Evolutionary conservation across 73 alveolate genomes (phyloP).

Genomic region (Paramecium bursaria): DNA sequence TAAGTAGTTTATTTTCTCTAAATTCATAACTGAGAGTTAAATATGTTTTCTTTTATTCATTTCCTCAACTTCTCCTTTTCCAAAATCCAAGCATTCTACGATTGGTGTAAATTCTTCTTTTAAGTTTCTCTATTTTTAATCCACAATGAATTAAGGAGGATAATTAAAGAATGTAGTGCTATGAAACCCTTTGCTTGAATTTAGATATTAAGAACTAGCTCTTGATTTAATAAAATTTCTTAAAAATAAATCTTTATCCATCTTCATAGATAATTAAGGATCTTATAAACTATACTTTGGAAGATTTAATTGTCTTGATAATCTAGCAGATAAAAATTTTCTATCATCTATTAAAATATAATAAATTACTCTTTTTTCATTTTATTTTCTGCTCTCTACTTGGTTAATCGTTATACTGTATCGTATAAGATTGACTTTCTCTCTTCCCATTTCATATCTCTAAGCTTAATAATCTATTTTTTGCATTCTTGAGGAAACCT

Average conservation of each 20-base stretch:
- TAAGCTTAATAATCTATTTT: neutral
- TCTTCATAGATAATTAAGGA: neutral
- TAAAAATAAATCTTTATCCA: neutral
- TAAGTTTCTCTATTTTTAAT: neutral
- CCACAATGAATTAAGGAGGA: constrained; percentile 8
- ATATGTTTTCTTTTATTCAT: constrained; percentile 15
- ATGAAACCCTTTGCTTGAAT: constrained; percentile 12
- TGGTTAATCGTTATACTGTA: neutral
- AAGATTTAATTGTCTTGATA: constrained; percentile 1
- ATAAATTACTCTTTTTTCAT: neutral
- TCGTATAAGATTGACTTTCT: neutral
- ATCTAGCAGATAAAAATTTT: neutral
- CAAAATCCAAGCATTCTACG: neutral
- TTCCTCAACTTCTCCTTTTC: constrained; percentile 15
- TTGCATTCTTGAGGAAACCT: constrained; percentile 13
- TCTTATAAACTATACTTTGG: neutral
- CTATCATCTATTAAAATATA: neutral
- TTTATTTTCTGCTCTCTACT: neutral
- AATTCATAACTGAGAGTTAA: constrained; percentile 1
- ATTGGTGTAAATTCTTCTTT: constrained; percentile 13
- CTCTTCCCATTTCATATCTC: neutral
- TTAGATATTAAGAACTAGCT: constrained; percentile 14
- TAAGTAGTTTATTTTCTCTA: constrained; percentile 13
- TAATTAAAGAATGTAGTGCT: neutral
- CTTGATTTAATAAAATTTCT: constrained; percentile 13